These are phyloP conservation scores for Anthostomella pinea DNA, from an alignment of 2,329 filamentous ascomycete species.

Conservation along the genomic window DNA sequence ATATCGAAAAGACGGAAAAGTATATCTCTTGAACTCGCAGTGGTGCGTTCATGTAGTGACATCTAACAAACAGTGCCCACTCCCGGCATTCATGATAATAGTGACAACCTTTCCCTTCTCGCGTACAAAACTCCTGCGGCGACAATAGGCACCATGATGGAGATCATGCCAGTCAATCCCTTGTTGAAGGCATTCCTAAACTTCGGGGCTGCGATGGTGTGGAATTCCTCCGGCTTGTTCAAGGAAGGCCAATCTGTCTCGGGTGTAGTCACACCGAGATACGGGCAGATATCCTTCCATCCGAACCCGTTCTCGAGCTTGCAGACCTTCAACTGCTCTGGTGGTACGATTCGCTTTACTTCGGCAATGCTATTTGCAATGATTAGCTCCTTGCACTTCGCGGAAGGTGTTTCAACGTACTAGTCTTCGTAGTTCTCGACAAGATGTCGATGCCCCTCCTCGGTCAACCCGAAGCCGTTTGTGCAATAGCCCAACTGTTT, in stretches of 20 bases:
- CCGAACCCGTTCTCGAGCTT: constrained; percentile 29
- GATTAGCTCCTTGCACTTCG: constrained; percentile 1
- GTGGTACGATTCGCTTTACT: constrained; percentile 27
- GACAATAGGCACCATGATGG: constrained; percentile 16
- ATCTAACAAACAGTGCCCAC: neutral
- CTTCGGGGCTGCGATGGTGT: constrained; percentile 16
- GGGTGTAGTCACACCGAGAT: constrained; percentile 23
- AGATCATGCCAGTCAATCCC: constrained; percentile 15
- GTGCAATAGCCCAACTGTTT: constrained; percentile 8
- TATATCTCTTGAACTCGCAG: too few species aligned
- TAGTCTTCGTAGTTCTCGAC: constrained; percentile 24
- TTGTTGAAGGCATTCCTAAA: constrained; percentile 29
- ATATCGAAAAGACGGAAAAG: too few species aligned
- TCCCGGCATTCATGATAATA: constrained; percentile 2
- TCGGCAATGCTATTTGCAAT: constrained; percentile 24
- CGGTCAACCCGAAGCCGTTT: constrained; percentile 18
- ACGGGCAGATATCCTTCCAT: constrained; percentile 27
- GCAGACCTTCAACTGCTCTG: constrained; percentile 24
- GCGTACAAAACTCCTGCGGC: constrained; percentile 21
- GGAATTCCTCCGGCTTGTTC: constrained; percentile 26
- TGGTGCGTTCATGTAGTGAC: too few species aligned
- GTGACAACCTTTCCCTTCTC: constrained; percentile 9
- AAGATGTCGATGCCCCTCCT: constrained; percentile 16
- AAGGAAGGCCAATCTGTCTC: constrained; percentile 23
- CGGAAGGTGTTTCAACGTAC: constrained; percentile 12